Base-by-base conservation (phyloP, 2,329 filamentous ascomycete genomes). In the Hymenoscyphus infarciens region DNA sequence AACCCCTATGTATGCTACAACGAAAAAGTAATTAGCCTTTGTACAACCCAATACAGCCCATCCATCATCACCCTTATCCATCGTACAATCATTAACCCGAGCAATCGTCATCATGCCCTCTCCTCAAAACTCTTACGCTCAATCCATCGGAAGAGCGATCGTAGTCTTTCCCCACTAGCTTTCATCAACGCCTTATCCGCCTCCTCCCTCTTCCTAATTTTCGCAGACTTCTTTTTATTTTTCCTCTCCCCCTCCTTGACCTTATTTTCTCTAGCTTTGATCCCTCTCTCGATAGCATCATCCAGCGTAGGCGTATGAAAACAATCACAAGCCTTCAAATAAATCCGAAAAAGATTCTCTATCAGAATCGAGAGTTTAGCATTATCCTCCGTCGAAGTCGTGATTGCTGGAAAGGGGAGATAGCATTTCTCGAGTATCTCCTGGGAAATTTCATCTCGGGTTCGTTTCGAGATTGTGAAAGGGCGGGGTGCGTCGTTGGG, bases 301-400 rank as follows among this genome's bases (percentile, higher is more conserved):
- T 75, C 75, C 16, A 88, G 66, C 5, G 66, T 67, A 1, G 61
- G 60, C 0, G 67, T 69, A 53, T 69, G 55, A 33, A 52, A 57
- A 33, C 70, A 70, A 3, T 70, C 76, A 45, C 65, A 75, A 59
- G 13, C 29, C 64, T 72, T 78, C 52, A 72, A 57, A 31, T 86
- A 74, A 10, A 83, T 69, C 2, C 81, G 74, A 16, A 86, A 67
- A 42, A 86, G 68, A 2, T 77, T 76, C 71, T 88, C 85, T 0
- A 86, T 73, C 39, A 85, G 67, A 31, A 87, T 74, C 3, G 81
- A 82, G 13, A 87, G 77, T 66, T 83, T 84, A 5, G 82, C 80
- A 68, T 88, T 87, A 54, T 87, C 84, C 1, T 76, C 74, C 1
- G 77, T 69, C 10, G 74, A 79, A 3, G 73, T 72, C 0, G 77